Percentiles rank a stretch among this genome's conserved stretches.
Conservation (phyloP, 2,329 filamentous ascomycete genomes). For the Xenosphaeropsis pyriputrescens region DNA sequence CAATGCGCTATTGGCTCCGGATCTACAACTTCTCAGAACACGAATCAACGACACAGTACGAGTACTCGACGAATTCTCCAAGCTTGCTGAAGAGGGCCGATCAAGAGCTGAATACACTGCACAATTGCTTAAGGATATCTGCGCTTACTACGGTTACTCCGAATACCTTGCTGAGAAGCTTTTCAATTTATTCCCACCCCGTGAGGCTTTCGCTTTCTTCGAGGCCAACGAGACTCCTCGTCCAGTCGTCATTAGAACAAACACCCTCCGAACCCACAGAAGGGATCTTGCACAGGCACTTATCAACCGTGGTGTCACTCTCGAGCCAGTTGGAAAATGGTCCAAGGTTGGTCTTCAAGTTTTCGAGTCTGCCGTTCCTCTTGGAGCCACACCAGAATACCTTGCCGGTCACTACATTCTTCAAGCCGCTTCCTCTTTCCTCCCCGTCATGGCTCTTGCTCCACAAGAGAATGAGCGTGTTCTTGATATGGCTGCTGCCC, state of each 20-base stretch:
- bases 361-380: constrained; percentile 67
- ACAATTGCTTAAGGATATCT: constrained; percentile 82
- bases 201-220: constrained; percentile 95
- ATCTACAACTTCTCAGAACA: constrained; percentile 76
- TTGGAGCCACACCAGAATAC: constrained; percentile 95
- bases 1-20: constrained; percentile 60
- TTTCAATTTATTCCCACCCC: constrained; percentile 78
- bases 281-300: constrained; percentile 80
- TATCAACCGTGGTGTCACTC: constrained; percentile 89
- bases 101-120: constrained; percentile 79
- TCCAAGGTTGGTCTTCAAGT: constrained; percentile 94
- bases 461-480: constrained; percentile 87
- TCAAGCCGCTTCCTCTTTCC: constrained; percentile 89
- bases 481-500: constrained; percentile 86
- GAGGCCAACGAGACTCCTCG: constrained; percentile 94
- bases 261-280: constrained; percentile 68
- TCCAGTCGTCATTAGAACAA: constrained; percentile 91
- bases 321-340: constrained; percentile 97
- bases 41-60: constrained; percentile 89
- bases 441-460: constrained; percentile 93
- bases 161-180: constrained; percentile 93
- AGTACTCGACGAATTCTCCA: constrained; percentile 77
- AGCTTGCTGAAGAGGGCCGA: constrained; percentile 63
- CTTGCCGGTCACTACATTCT: constrained; percentile 95
- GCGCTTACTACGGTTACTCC: constrained; percentile 93